Conservation (phyloP, 257 asterid genomes). For the Scutellaria minor region DNA sequence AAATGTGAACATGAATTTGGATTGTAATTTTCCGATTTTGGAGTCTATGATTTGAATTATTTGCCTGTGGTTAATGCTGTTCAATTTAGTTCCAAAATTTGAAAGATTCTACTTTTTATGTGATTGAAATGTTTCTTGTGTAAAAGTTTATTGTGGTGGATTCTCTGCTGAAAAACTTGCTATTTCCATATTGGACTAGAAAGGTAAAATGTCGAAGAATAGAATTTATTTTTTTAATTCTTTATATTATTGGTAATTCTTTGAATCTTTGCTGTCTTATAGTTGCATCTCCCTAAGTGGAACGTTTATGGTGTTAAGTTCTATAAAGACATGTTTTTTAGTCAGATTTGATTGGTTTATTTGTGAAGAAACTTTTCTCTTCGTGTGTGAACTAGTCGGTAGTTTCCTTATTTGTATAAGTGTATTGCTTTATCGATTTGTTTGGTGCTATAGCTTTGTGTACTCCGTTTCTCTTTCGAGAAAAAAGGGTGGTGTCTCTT, state of each 20-base stretch:
- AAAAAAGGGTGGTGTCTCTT: neutral
- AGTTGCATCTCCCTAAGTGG: neutral
- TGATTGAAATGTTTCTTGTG: conserved; percentile 30
- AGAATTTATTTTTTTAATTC: neutral
- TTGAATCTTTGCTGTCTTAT: neutral
- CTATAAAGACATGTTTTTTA: conserved; percentile 16
- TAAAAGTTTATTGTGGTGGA: neutral
- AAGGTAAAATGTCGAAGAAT: conserved; percentile 1
- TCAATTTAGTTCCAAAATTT: conserved; percentile 13
- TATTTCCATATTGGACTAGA: conserved; percentile 24
- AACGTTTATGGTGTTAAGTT: neutral
- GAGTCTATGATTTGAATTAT: conserved; percentile 19
- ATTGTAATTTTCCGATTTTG: conserved; percentile 19
- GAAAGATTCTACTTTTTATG: conserved; percentile 26
- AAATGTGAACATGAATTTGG: neutral
- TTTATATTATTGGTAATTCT: neutral
- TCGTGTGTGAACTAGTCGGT: neutral
- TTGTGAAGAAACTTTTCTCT: neutral
- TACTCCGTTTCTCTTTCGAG: too few species aligned
- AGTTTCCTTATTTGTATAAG: neutral
- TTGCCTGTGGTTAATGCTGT: conserved; percentile 23
- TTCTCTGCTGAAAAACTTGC: conserved; percentile 16
- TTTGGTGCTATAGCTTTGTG: neutral
- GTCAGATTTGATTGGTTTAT: neutral
- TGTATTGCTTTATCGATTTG: neutral